Evolutionary conservation across 805 yeast genomes (phyloP).

Genomic region (Lipomyces yamadae): DNA sequence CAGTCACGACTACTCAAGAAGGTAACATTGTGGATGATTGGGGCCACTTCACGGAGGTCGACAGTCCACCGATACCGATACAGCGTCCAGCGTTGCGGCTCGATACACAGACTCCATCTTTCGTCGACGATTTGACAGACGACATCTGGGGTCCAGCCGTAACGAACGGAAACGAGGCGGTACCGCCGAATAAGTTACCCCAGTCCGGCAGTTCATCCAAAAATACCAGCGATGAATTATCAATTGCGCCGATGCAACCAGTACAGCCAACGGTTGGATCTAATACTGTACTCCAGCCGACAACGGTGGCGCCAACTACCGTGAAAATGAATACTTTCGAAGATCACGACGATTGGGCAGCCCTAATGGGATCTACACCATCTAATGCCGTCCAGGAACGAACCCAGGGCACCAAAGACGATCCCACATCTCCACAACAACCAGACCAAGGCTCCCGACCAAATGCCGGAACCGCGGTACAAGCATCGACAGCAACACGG

Average conservation of each 20-base stretch:
- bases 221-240: background rate
- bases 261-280: background rate
- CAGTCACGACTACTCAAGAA: conserved; percentile 2
- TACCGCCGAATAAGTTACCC: background rate
- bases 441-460: background rate
- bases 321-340: background rate
- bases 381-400: background rate
- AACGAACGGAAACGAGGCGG: background rate
- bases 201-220: background rate
- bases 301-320: conserved; percentile 5
- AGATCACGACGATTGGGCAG: conserved; percentile 32
- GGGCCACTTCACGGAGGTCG: conserved; percentile 16
- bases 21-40: conserved; percentile 16
- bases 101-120: background rate
- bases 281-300: conserved; percentile 4
- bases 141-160: background rate
- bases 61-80: background rate
- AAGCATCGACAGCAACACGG: background rate
- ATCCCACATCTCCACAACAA: background rate
- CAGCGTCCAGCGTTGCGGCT: background rate
- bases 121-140: background rate
- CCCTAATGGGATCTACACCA: conserved; percentile 9
- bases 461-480: background rate
- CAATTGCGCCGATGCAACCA: conserved; percentile 10
- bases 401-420: background rate